Percentiles rank a stretch among this genome's conserved stretches.
Evolutionary conservation across 768 basidiomycete species (phyloP).

Genomic region (Trichaptum fuscoviolaceum): DNA sequence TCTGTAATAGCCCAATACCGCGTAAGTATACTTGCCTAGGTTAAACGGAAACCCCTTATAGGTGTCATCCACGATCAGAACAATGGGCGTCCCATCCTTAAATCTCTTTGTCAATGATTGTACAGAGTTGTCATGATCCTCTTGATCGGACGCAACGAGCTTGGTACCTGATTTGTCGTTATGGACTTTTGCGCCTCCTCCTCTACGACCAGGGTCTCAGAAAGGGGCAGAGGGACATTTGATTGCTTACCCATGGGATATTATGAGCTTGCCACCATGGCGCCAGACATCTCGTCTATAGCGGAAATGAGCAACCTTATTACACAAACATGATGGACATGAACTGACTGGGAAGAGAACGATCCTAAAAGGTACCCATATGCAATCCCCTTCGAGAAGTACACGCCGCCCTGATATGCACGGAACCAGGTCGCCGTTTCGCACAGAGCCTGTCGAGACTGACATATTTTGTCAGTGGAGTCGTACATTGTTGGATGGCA

Average conservation of each 20-base stretch:
- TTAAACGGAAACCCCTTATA: conserved; percentile 73
- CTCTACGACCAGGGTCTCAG: conserved; percentile 33
- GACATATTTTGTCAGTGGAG: background rate
- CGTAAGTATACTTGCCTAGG: conserved; percentile 48
- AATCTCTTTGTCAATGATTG: conserved; percentile 60
- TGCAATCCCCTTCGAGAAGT: conserved; percentile 51
- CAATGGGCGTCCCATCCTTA: conserved; percentile 50
- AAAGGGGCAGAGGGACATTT: background rate
- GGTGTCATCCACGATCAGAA: conserved; percentile 68
- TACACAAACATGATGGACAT: conserved; percentile 4
- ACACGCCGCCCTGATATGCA: conserved; percentile 79
- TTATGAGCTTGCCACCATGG: conserved; percentile 61
- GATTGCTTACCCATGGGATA: conserved; percentile 72
- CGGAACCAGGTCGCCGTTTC: conserved; percentile 72
- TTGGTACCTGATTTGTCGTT: conserved; percentile 35
- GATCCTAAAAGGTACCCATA: conserved; percentile 76
- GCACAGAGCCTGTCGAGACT: conserved; percentile 84
- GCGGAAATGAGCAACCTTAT: conserved; percentile 11
- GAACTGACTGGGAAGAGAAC: conserved; percentile 55
- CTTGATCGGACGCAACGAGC: conserved; percentile 57
- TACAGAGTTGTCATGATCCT: conserved; percentile 64
- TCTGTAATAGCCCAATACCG: conserved; percentile 64
- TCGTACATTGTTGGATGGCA: background rate
- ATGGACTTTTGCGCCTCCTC: conserved; percentile 62
- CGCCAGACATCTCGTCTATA: conserved; percentile 64